These are phyloP conservation scores for Pezicula rhizophila DNA, from an alignment of 2,329 filamentous ascomycete species.

Conservation along the genomic window DNA sequence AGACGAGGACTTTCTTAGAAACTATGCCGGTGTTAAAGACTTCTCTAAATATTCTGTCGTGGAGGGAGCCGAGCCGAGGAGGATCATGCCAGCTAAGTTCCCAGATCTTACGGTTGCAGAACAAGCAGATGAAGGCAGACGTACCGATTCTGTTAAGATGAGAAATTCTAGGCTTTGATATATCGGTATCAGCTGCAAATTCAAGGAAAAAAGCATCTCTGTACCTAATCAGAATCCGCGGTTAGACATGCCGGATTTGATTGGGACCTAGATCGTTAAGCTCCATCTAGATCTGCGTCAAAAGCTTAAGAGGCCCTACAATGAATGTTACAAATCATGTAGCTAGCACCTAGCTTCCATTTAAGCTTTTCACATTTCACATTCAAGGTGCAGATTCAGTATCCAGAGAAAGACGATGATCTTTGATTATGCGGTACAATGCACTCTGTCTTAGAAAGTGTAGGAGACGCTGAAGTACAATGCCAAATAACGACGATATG, in stretches of 20 bases:
- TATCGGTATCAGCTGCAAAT: not conserved
- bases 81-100: conserved; percentile 68
- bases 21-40: conserved; percentile 57
- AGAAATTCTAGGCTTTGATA: conserved; percentile 13
- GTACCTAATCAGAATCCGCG: no score
- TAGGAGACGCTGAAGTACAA: conserved; percentile 13
- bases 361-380: not conserved
- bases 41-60: conserved; percentile 71
- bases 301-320: no score
- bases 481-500: conserved; percentile 7
- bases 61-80: conserved; percentile 53
- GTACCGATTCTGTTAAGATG: conserved; percentile 55
- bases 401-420: not conserved
- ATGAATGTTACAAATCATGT: no score
- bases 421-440: conserved; percentile 1
- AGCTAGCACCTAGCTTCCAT: no score
- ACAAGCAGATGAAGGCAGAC: conserved; percentile 72
- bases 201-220: no score
- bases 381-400: not conserved
- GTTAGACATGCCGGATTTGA: no score
- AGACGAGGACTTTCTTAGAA: conserved; percentile 75
- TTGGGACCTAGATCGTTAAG: no score
- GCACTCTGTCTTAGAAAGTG: not conserved
- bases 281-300: no score
- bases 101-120: conserved; percentile 68